phyloP scores from a whole-genome alignment of 1,284 basidiomycete genomes.

The Heterobasidion parviporum region DNA sequence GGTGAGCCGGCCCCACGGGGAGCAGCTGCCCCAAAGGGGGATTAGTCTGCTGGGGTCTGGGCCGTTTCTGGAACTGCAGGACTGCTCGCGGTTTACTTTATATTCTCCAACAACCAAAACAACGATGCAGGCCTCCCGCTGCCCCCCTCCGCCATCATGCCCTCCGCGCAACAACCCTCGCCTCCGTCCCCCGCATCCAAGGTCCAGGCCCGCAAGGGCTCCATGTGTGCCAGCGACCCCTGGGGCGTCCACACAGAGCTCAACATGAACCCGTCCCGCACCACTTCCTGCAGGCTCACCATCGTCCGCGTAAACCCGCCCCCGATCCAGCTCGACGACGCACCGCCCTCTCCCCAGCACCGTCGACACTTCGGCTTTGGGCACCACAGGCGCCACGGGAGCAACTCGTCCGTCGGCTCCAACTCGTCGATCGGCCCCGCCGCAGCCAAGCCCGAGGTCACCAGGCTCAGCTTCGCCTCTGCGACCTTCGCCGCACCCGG shows the following conservation, averaged over 20 bases:
- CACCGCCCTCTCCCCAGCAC: conserved; percentile 13
- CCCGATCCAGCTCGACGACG: conserved; percentile 18
- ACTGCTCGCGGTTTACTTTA: too few species aligned
- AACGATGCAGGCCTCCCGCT: background rate
- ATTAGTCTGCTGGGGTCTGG: too few species aligned
- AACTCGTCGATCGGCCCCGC: conserved; percentile 19
- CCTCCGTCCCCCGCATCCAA: conserved; percentile 22
- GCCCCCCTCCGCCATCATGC: conserved; percentile 2
- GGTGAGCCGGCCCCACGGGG: too few species aligned
- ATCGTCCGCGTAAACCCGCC: conserved; percentile 52
- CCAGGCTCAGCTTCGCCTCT: conserved; percentile 58
- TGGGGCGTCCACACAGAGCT: conserved; percentile 42
- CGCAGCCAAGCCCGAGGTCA: conserved; percentile 12
- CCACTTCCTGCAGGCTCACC: conserved; percentile 57
- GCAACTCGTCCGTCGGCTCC: conserved; percentile 20
- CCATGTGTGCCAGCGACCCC: conserved; percentile 58
- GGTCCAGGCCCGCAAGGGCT: conserved; percentile 54
- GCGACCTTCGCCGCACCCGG: conserved; percentile 40
- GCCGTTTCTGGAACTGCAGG: too few species aligned
- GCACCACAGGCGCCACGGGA: conserved; percentile 24
- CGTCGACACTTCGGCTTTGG: conserved; percentile 10
- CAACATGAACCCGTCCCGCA: conserved; percentile 43
- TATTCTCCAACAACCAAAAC: too few species aligned
- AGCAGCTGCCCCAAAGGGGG: too few species aligned
- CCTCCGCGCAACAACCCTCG: conserved; percentile 3